A percentile compares a stretch with the other conserved stretches of the same genome.
phyloP scores from a whole-genome alignment of 768 basidiomycete genomes.

The Amyloporia xantha region DNA sequence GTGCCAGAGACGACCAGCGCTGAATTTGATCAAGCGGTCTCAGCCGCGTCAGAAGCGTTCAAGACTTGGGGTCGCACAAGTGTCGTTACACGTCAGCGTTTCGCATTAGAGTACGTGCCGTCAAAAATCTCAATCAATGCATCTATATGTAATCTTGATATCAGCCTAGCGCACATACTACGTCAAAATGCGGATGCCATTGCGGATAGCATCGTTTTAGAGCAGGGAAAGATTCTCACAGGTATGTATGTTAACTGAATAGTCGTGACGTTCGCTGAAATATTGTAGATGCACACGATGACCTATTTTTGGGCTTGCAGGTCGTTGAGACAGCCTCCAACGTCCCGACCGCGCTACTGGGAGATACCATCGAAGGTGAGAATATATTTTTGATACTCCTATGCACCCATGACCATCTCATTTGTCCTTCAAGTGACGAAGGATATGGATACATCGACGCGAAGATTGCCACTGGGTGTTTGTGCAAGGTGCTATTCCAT shows the following conservation, averaged over 20 bases:
- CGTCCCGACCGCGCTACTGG: constrained; percentile 77
- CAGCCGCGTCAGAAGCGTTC: constrained; percentile 82
- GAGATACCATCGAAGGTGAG: constrained; percentile 86
- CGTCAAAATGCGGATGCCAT: constrained; percentile 82
- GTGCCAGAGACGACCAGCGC: constrained; percentile 82
- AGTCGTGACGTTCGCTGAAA: neutral
- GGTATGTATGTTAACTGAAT: constrained; percentile 38
- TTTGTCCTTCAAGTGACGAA: constrained; percentile 57
- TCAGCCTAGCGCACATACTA: constrained; percentile 82
- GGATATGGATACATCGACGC: constrained; percentile 93
- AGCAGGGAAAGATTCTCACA: constrained; percentile 92
- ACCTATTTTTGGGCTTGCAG: constrained; percentile 88
- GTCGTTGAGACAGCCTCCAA: constrained; percentile 78
- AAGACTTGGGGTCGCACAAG: constrained; percentile 85
- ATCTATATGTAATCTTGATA: too few species aligned
- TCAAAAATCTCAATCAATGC: too few species aligned
- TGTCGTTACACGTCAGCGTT: constrained; percentile 78
- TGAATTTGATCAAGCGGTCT: constrained; percentile 81
- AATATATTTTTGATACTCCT: neutral
- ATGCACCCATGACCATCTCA: neutral
- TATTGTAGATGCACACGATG: constrained; percentile 81
- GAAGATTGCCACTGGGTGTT: constrained; percentile 82
- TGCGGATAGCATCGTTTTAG: constrained; percentile 84
- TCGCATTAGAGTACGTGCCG: constrained; percentile 82
- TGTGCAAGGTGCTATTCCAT: constrained; percentile 63